These are phyloP conservation scores for Detonula confervacea DNA, from an alignment of 352 stramenopile species.

Conservation along the genomic window DNA sequence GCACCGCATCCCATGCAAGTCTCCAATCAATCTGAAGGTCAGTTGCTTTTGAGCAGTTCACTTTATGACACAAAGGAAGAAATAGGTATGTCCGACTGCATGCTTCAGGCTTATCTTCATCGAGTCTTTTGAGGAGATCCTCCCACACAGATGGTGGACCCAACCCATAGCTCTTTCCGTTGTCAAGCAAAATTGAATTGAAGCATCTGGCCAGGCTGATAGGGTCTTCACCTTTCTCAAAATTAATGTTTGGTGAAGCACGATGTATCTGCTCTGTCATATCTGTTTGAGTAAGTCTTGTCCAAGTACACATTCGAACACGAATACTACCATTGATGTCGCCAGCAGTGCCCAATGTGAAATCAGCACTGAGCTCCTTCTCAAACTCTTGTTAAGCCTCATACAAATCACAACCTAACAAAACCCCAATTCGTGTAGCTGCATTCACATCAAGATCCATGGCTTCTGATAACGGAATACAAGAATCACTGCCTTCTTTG, in stretches of 20 bases:
- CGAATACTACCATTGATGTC: slow-evolving; percentile 5
- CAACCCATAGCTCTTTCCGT: slow-evolving; percentile 35
- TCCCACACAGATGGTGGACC: not conserved
- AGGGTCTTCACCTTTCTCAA: slow-evolving; percentile 14
- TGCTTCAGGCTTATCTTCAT: slow-evolving; percentile 1
- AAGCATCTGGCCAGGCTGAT: slow-evolving; percentile 42
- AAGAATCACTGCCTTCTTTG: slow-evolving; percentile 15
- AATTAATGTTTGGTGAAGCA: not conserved
- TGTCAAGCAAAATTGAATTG: slow-evolving; percentile 41
- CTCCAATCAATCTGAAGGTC: slow-evolving; percentile 37
- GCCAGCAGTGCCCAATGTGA: slow-evolving; percentile 4
- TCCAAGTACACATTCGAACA: slow-evolving; percentile 24
- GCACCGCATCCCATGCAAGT: slow-evolving; percentile 31
- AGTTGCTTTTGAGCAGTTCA: not conserved
- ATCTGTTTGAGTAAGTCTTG: slow-evolving; percentile 20
- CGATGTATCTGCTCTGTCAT: slow-evolving; percentile 27
- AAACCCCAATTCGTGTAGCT: slow-evolving; percentile 44
- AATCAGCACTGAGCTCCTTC: slow-evolving; percentile 20
- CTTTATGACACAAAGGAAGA: slow-evolving; percentile 26
- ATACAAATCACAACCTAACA: slow-evolving; percentile 28
- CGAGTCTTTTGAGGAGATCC: slow-evolving; percentile 11
- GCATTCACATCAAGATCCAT: slow-evolving; percentile 18
- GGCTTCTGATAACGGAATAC: slow-evolving; percentile 16
- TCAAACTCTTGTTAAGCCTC: slow-evolving; percentile 11
- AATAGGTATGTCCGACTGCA: slow-evolving; percentile 36